Percentiles rank a stretch among this genome's conserved stretches.
These are phyloP conservation scores for Geotrichum candidum DNA, from an alignment of 1,139 yeast genomes.

Conservation along the genomic window DNA sequence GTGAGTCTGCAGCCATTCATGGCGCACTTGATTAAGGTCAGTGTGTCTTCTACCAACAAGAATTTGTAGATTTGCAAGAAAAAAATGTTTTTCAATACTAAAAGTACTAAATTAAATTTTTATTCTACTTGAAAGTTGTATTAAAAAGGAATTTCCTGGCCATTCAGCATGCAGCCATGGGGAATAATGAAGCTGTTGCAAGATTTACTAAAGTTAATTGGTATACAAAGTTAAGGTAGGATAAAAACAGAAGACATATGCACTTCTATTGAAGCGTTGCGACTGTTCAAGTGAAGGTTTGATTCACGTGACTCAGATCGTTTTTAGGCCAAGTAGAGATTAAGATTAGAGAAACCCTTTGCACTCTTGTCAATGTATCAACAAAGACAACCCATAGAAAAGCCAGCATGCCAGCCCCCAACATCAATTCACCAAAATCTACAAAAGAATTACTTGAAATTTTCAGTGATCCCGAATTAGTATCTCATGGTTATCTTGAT, in stretches of 20 bases:
- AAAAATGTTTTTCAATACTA: neutral
- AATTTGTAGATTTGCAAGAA: neutral
- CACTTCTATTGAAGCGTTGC: too few relatives aligned
- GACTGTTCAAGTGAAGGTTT: too few relatives aligned
- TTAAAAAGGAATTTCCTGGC: neutral
- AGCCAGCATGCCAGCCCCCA: neutral
- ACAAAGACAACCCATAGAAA: neutral
- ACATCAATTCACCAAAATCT: conserved; percentile 2
- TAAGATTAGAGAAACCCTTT: neutral
- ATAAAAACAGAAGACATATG: too few relatives aligned
- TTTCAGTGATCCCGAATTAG: conserved; percentile 30
- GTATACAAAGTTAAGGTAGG: too few relatives aligned
- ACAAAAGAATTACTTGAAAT: conserved; percentile 26
- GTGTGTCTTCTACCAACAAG: conserved; percentile 14
- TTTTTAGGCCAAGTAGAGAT: too few relatives aligned
- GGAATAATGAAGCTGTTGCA: too few relatives aligned
- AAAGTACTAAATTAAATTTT: neutral
- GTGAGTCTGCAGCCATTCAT: conserved; percentile 87
- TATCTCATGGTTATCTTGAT: conserved; percentile 31
- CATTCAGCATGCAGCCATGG: neutral
- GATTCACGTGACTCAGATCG: too few relatives aligned
- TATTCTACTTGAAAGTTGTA: neutral
- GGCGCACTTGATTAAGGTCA: conserved; percentile 76
- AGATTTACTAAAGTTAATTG: too few relatives aligned
- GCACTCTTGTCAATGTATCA: neutral